Conservation (phyloP, 2,329 filamentous ascomycete species). For the Pseudocercospora ulei region DNA sequence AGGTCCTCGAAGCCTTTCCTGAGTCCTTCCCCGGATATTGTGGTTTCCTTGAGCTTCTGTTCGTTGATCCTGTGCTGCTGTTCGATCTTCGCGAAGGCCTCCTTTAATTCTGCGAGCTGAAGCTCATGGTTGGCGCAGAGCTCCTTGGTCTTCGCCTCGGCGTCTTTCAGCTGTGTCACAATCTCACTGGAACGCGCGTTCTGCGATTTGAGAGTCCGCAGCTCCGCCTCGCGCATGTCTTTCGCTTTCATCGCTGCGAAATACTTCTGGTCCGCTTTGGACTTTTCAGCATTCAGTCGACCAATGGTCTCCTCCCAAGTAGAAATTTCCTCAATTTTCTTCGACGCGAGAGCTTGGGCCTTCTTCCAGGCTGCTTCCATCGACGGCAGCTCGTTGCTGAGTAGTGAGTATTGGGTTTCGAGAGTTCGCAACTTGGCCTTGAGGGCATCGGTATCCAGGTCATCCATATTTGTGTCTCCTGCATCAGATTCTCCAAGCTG, state of each 20-base stretch:
- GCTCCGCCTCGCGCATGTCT: constrained; percentile 71
- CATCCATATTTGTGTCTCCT: constrained; percentile 43
- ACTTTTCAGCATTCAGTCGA: constrained; percentile 73
- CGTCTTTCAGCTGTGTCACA: constrained; percentile 83
- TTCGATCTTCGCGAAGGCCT: constrained; percentile 61
- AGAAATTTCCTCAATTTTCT: constrained; percentile 71
- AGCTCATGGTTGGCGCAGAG: constrained; percentile 81
- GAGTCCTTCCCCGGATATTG: constrained; percentile 59
- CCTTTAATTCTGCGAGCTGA: constrained; percentile 72
- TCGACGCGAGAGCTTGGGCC: constrained; percentile 70
- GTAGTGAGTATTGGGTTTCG: constrained; percentile 68
- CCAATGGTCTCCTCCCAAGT: constrained; percentile 68
- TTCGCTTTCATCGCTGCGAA: constrained; percentile 92
- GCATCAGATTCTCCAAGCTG: constrained; percentile 43
- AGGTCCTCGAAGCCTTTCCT: constrained; percentile 69
- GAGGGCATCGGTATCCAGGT: constrained; percentile 59
- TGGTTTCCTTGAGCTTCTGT: constrained; percentile 58
- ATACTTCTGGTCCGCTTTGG: constrained; percentile 95
- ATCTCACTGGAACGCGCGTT: constrained; percentile 88
- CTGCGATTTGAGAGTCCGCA: constrained; percentile 67
- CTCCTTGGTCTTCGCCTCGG: constrained; percentile 65
- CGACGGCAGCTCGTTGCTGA: constrained; percentile 77
- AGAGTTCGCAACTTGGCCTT: constrained; percentile 63
- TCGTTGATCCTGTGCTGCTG: constrained; percentile 68
- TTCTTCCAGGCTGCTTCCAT: constrained; percentile 89